phyloP scores from a whole-genome alignment of 768 basidiomycete genomes.

The Tephrocybe sp. region DNA sequence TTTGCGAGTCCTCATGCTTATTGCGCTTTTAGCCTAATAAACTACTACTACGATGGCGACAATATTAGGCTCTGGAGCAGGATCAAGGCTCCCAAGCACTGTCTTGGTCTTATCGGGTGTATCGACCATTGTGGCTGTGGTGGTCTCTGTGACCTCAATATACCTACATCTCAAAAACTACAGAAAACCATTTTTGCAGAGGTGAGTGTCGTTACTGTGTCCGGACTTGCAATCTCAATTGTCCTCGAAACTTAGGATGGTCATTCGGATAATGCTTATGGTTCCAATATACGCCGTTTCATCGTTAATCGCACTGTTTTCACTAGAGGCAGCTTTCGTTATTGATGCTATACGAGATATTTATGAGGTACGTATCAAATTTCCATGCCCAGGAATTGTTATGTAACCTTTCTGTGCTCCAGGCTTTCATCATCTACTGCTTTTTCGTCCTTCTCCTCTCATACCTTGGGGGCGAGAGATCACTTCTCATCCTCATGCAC shows the following conservation, averaged over 20 bases:
- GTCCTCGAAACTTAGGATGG: slow-evolving; percentile 53
- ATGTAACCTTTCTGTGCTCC: background rate
- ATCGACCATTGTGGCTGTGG: slow-evolving; percentile 65
- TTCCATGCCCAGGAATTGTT: too few species aligned
- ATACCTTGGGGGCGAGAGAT: slow-evolving; percentile 91
- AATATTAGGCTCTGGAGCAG: slow-evolving; percentile 40
- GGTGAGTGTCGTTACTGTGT: slow-evolving; percentile 39
- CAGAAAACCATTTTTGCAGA: slow-evolving; percentile 74
- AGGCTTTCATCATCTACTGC: slow-evolving; percentile 95
- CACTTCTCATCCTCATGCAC: slow-evolving; percentile 87
- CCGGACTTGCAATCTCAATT: background rate
- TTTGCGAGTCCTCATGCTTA: background rate
- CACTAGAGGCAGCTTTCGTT: slow-evolving; percentile 91
- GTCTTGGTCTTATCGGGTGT: slow-evolving; percentile 64
- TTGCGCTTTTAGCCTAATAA: background rate
- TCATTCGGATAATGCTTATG: slow-evolving; percentile 96
- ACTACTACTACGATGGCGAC: slow-evolving; percentile 10
- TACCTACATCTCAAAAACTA: slow-evolving; percentile 84
- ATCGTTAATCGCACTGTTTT: slow-evolving; percentile 90
- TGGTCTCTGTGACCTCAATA: slow-evolving; percentile 73
- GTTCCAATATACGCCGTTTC: slow-evolving; percentile 90
- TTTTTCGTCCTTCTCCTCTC: slow-evolving; percentile 82
- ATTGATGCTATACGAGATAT: slow-evolving; percentile 94
- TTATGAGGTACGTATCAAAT: slow-evolving; percentile 70
- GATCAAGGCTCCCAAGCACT: slow-evolving; percentile 53